Evolutionary conservation across 2,329 filamentous ascomycete species (phyloP), one percentile per base, ranked within the genome.

Genomic region (Alternaria sp.): DNA sequence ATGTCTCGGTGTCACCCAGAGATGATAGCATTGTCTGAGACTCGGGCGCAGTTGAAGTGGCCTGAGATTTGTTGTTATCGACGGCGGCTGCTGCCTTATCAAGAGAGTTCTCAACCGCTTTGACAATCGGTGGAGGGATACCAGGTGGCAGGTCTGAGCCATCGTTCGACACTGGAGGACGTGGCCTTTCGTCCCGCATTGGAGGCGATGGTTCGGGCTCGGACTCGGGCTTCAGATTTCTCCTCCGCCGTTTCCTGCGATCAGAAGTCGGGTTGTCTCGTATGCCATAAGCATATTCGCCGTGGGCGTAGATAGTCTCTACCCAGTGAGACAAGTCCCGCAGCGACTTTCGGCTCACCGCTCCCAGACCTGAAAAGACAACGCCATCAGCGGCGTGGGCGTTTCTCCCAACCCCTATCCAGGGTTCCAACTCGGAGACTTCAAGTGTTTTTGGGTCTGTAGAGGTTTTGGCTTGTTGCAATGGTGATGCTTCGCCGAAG

Each of bases 231-330:
- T 63, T 57, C 20, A 68, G 73, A 61, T 74, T 80, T 41, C 75
- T 78, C 54, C 75, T 71, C 76, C 85, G 64, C 75, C 79, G 42
- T 80, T 74, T 81, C 48, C 84, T 83, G 32, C 90, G 86, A 60
- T 85, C 84, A 1, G 91, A 89, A 2, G 86, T 87, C 14, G 93
- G 91, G 66, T 92, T 93, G 36, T 96, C 91, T 54, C 87, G 86
- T 7, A 97, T 87, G 4, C 94, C 94, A 75, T 97, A 98, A 2
- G 94, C 89, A 71, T 91, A 86, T 53, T 92, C 88, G 2, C 94
- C 94, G 83, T 93, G 92, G 30, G 85, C 89, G 77, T 95, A 96
- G 3, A 97, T 84, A 71, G 92, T 91, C 76, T 96, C 91, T 84
- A 95, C 90, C 94, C 94, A 98, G 56, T 90, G 87, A 1, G 91